Conservation (phyloP, 2,329 filamentous ascomycete species). For the Ophiostoma ips region DNA sequence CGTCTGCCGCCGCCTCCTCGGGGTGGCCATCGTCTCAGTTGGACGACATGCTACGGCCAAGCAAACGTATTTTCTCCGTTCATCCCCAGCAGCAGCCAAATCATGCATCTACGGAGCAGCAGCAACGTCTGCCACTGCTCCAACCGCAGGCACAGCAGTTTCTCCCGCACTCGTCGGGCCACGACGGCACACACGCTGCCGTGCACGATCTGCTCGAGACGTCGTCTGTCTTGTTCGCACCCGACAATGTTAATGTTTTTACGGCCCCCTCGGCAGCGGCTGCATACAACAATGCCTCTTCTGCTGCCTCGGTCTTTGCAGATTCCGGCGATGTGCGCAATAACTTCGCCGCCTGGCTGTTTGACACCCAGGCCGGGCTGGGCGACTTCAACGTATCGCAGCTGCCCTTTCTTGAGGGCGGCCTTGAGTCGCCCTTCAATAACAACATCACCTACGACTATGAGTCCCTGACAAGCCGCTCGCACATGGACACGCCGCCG, state of each 20-base stretch:
- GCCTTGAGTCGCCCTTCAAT: conserved; percentile 37
- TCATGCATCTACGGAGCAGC: too few relatives aligned
- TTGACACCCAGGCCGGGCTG: conserved; percentile 30
- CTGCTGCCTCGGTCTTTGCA: conserved; percentile 20
- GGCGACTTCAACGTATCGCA: conserved; percentile 29
- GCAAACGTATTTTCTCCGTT: neutral
- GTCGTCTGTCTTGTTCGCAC: neutral
- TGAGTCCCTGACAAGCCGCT: conserved; percentile 33
- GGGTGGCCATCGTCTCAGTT: neutral
- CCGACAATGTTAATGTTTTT: conserved; percentile 4
- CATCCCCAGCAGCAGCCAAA: too few relatives aligned
- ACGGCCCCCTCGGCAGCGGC: conserved; percentile 19
- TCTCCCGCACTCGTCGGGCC: neutral
- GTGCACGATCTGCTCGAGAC: neutral
- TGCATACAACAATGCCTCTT: conserved; percentile 14
- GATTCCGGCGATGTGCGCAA: conserved; percentile 25
- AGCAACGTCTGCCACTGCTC: neutral
- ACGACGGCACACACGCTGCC: neutral
- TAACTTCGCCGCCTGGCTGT: conserved; percentile 39
- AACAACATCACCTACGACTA: conserved; percentile 37
- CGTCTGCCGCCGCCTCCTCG: neutral
- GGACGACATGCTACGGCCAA: neutral
- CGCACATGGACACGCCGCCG: conserved; percentile 31
- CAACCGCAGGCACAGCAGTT: neutral
- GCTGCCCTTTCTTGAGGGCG: conserved; percentile 34